phyloP scores from a whole-genome alignment of 805 yeast genomes.

The Yarrowia deformans region DNA sequence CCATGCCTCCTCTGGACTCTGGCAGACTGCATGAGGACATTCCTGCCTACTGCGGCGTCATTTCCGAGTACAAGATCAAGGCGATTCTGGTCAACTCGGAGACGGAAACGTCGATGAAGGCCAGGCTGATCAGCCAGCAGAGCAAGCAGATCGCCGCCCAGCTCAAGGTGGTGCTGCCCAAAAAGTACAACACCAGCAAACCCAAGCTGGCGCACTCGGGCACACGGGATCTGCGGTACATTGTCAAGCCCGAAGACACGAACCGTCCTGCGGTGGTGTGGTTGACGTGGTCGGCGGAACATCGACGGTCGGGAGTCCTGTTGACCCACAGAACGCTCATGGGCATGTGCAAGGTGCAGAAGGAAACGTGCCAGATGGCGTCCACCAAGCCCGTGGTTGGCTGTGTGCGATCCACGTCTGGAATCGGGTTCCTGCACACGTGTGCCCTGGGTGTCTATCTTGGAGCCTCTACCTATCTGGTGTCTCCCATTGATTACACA shows the following conservation, averaged over 20 bases:
- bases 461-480: constrained; percentile 84
- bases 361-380: constrained; percentile 88
- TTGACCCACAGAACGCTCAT: constrained; percentile 69
- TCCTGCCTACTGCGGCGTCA: constrained; percentile 65
- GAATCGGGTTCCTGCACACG: constrained; percentile 90
- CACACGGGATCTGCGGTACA: constrained; percentile 35
- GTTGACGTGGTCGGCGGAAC: constrained; percentile 76
- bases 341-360: constrained; percentile 83
- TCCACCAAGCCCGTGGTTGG: constrained; percentile 78
- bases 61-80: constrained; percentile 73
- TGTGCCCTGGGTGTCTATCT: constrained; percentile 81
- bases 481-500: constrained; percentile 79
- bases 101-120: constrained; percentile 71
- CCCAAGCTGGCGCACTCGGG: constrained; percentile 52
- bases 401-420: constrained; percentile 82
- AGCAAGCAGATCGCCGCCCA: constrained; percentile 56
- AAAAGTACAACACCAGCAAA: constrained; percentile 72
- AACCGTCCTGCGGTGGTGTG: constrained; percentile 65
- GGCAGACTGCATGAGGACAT: constrained; percentile 75
- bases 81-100: constrained; percentile 82
- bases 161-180: constrained; percentile 54
- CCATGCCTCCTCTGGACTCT: constrained; percentile 73
- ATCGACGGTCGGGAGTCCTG: constrained; percentile 63
- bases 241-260: constrained; percentile 46
- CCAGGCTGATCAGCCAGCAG: constrained; percentile 67